Conservation (phyloP, 805 yeast genomes). For the Yamadazyma sp. region DNA sequence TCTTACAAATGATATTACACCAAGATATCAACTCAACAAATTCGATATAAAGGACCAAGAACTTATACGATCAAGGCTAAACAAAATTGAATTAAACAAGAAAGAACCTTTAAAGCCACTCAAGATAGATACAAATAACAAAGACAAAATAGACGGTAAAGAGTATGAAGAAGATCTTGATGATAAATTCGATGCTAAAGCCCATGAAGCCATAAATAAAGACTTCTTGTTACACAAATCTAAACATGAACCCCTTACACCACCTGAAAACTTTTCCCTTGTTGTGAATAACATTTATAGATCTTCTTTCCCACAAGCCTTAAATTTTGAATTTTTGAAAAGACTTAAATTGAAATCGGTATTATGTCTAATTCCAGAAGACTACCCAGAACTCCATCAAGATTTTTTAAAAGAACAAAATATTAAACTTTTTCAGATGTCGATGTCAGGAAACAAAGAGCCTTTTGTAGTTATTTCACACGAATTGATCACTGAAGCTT, state of each 20-base stretch:
- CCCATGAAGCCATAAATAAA: constrained; percentile 9
- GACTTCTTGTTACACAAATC: constrained; percentile 1
- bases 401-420: constrained; percentile 59
- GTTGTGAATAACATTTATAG: constrained; percentile 76
- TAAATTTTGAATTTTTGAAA: constrained; percentile 69
- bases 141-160: neutral
- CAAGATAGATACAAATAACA: no score
- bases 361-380: constrained; percentile 85
- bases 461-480: constrained; percentile 77
- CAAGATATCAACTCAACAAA: constrained; percentile 15
- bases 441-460: constrained; percentile 93
- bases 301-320: constrained; percentile 84
- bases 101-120: neutral
- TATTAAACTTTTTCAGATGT: constrained; percentile 78
- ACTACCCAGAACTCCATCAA: constrained; percentile 74
- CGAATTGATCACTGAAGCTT: constrained; percentile 71
- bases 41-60: constrained; percentile 15
- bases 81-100: constrained; percentile 23
- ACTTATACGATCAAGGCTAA: constrained; percentile 33
- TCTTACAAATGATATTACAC: constrained; percentile 14
- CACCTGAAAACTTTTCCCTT: constrained; percentile 91
- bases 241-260: constrained; percentile 31
- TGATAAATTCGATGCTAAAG: constrained; percentile 34
- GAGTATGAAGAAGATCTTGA: constrained; percentile 39
- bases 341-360: constrained; percentile 67